Percentiles rank a stretch among this genome's conserved stretches.
phyloP scores from a whole-genome alignment of 768 basidiomycete species.

The Cantharellus anzutake region DNA sequence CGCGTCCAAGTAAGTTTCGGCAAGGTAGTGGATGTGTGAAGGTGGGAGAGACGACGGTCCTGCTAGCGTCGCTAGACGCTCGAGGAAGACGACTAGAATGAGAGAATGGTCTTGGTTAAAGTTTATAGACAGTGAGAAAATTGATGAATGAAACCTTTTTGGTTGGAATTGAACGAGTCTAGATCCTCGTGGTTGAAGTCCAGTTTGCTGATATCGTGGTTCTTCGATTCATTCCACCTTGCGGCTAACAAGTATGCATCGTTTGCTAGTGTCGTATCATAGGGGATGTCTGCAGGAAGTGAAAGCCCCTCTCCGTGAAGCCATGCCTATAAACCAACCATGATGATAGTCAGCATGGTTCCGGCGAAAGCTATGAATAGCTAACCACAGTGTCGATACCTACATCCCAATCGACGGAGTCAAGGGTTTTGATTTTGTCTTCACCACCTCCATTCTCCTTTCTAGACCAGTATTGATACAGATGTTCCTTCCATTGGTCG shows the following conservation, averaged over 20 bases:
- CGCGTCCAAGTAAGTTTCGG: slow-evolving; percentile 21
- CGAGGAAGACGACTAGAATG: slow-evolving; percentile 55
- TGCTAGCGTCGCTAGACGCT: slow-evolving; percentile 43
- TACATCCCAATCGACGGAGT: slow-evolving; percentile 63
- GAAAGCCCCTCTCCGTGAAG: slow-evolving; percentile 56
- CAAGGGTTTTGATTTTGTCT: slow-evolving; percentile 43
- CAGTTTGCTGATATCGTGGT: slow-evolving; percentile 18
- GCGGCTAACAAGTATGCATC: slow-evolving; percentile 52
- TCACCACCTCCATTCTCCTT: slow-evolving; percentile 28
- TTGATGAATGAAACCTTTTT: slow-evolving; percentile 34
- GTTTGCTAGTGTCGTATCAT: slow-evolving; percentile 50
- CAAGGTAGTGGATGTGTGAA: slow-evolving; percentile 39
- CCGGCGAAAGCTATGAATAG: background rate
- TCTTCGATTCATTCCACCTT: slow-evolving; percentile 50
- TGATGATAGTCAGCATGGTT: background rate
- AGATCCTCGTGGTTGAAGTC: slow-evolving; percentile 46
- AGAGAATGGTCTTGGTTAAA: background rate
- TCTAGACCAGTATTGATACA: slow-evolving; percentile 41
- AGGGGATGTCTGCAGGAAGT: slow-evolving; percentile 55
- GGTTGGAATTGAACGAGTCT: slow-evolving; percentile 45
- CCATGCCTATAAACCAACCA: slow-evolving; percentile 37
- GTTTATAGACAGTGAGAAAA: background rate
- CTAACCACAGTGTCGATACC: slow-evolving; percentile 12
- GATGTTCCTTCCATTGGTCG: slow-evolving; percentile 59
- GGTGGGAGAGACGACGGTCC: slow-evolving; percentile 35